A percentile compares a stretch with the other conserved stretches of the same genome.
Conservation (phyloP, 805 yeast species). For the Wickerhamiella dianesei region DNA sequence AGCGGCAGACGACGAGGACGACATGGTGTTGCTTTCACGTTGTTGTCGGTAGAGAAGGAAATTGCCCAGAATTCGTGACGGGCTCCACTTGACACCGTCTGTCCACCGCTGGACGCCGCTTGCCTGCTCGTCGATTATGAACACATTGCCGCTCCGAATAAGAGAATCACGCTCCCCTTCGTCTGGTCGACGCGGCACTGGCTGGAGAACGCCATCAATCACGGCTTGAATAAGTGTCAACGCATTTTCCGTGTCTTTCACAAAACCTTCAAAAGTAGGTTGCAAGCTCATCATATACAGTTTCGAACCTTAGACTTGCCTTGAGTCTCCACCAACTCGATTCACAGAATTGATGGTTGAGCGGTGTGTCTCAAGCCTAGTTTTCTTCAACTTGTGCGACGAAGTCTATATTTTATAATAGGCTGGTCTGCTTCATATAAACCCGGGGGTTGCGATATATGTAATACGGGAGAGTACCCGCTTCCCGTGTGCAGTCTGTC, state of each 20-base stretch:
- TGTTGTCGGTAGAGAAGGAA: conserved; percentile 56
- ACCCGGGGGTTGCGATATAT: not conserved
- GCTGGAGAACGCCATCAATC: conserved; percentile 41
- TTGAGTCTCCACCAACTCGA: not conserved
- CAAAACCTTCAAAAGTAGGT: conserved; percentile 64
- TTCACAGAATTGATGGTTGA: not conserved
- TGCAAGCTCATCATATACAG: conserved; percentile 12
- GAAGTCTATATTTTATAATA: not conserved
- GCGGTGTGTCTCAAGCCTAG: not conserved
- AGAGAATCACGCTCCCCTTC: conserved; percentile 57
- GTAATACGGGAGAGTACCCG: not conserved
- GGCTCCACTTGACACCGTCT: conserved; percentile 91
- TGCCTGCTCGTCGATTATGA: conserved; percentile 70
- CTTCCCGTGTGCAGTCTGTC: not conserved
- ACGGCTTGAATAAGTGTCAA: conserved; percentile 70
- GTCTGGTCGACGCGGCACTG: conserved; percentile 67
- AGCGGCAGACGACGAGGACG: not conserved
- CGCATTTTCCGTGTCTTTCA: conserved; percentile 75
- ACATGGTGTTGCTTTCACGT: not conserved
- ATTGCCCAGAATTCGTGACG: conserved; percentile 74
- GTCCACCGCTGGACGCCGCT: conserved; percentile 91
- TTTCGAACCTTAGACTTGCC: not conserved
- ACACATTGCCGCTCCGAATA: conserved; percentile 65
- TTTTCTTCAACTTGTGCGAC: not conserved
- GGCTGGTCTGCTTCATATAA: not conserved